Conservation (phyloP, 352 stramenopile genomes). For the Globisporangium canariense region DNA sequence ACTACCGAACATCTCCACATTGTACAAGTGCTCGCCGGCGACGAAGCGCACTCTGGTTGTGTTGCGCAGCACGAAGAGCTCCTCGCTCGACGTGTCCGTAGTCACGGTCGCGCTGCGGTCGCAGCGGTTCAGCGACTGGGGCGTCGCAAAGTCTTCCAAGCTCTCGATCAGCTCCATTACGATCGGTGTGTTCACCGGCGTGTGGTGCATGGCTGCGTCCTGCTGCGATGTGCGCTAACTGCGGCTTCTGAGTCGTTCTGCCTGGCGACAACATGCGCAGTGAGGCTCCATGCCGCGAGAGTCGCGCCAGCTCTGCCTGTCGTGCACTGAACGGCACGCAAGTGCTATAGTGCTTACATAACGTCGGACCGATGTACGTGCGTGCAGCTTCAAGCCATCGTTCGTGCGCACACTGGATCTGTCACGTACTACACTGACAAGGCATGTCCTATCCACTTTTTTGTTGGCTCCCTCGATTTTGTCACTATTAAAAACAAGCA, state of each 20-base stretch:
- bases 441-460: constrained; percentile 1
- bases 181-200: constrained; percentile 5
- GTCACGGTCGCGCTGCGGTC: constrained; percentile 5
- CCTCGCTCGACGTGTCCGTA: constrained; percentile 3
- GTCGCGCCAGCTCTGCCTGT: neutral
- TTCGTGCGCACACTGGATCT: constrained; percentile 10
- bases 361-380: neutral
- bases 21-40: constrained; percentile 61
- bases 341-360: neutral
- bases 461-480: neutral
- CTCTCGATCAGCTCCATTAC: constrained; percentile 11
- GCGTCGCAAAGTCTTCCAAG: constrained; percentile 2
- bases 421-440: neutral
- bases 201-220: neutral
- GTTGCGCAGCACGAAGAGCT: constrained; percentile 7
- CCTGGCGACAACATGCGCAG: neutral
- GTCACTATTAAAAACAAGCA: neutral
- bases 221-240: neutral
- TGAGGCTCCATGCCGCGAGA: neutral
- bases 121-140: neutral
- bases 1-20: constrained; percentile 34
- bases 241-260: neutral
- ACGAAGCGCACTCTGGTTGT: constrained; percentile 40
- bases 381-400: no score
- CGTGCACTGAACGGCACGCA: neutral